Base-by-base conservation (phyloP, 495 filamentous ascomycete species). In the Monascus purpureus region DNA sequence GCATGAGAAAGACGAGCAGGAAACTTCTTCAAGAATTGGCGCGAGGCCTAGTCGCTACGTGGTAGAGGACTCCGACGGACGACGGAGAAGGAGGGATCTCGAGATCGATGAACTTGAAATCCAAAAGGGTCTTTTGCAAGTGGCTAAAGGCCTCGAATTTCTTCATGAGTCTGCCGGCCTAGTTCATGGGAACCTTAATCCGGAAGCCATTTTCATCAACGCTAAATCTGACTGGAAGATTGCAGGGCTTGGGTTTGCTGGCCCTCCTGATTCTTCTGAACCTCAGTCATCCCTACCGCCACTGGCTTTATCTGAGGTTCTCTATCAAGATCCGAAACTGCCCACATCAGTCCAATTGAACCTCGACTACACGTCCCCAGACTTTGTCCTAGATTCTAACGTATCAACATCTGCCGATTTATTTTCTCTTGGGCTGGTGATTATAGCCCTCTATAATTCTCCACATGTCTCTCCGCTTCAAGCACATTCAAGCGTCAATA, bases 211-310 rank as follows among this genome's bases (percentile, higher is more conserved):
- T 28, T 78, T 88, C 34, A 68, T 97, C 45, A 97, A 97, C 59
- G 74, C 80, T 11, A 97, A 97, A 71, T 93, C 86, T 5, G 90
- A 97, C 55, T 97, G 90, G 90, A 97, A 97, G 50, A 82, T 97
- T 31, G 85, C 83, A 32, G 88, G 87, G 19, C 65, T 97, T 27
- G 72, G 77, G n/a, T 96, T 95, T 55, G 79, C 82, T 43, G 79
- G 81, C 13, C 78, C 82, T 6, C 70, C 78, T 16, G 73, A 80
- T 35, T 63, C 67, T 29, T 80, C 81, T 6, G 71, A 69, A 15
- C 73, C 76, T 25, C 67, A 76, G 13, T 73, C 75, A 7, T 75
- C 77, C 3, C 65, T 86, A 15, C 62, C 74, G 11, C 80, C 82
- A 7, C 73, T 95, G 40, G 80, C 73, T 28, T 68, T 93, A 6